phyloP scores from a whole-genome alignment of 192 early-diverging fungal genomes.

The Bifiguratus adelaidae region DNA sequence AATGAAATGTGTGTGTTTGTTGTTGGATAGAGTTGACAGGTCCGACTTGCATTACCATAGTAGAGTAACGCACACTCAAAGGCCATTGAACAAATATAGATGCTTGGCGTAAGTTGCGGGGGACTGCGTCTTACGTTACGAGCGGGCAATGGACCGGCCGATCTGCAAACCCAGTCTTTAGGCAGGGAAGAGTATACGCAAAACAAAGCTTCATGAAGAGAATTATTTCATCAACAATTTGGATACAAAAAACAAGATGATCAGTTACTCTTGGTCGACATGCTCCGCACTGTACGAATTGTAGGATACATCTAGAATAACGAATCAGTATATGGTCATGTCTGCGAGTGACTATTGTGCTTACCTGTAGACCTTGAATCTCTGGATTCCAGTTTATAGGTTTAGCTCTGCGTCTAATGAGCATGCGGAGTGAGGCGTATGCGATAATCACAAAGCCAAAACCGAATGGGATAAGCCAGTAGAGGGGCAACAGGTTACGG shows the following conservation, averaged over 20 bases:
- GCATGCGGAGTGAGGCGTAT: slow-evolving; percentile 58
- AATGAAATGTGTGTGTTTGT: too few species aligned
- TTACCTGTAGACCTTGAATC: slow-evolving; percentile 62
- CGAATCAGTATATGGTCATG: background rate
- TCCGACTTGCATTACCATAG: too few species aligned
- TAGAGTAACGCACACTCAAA: too few species aligned
- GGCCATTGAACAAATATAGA: too few species aligned
- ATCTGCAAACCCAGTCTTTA: too few species aligned
- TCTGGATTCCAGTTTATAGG: slow-evolving; percentile 63
- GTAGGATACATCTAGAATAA: slow-evolving; percentile 60
- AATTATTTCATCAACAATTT: background rate
- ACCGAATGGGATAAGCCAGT: slow-evolving; percentile 80
- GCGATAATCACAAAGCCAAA: slow-evolving; percentile 69
- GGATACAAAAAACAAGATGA: background rate
- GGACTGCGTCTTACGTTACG: too few species aligned
- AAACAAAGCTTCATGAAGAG: background rate
- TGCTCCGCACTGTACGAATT: slow-evolving; percentile 14
- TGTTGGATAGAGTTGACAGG: too few species aligned
- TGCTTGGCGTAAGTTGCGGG: too few species aligned
- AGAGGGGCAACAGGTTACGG: slow-evolving; percentile 49
- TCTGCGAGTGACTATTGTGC: background rate
- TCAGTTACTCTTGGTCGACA: background rate
- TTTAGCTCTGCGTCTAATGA: slow-evolving; percentile 44
- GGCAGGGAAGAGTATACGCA: too few species aligned
- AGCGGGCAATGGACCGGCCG: too few species aligned